These are phyloP conservation scores for Mycena amicta DNA, from an alignment of 768 basidiomycete genomes.

Conservation along the genomic window DNA sequence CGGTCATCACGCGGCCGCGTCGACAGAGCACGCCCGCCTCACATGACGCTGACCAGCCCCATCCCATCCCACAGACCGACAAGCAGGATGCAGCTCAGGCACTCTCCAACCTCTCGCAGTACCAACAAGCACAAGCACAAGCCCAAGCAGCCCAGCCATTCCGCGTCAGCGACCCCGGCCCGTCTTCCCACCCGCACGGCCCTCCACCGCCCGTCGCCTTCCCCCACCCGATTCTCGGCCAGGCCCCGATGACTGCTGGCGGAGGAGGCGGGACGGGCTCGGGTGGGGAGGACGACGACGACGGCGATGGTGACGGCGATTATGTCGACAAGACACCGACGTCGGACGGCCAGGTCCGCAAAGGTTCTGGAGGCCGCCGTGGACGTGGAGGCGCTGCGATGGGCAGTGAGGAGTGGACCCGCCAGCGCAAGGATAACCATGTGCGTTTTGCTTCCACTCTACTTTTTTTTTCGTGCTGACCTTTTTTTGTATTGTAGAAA, in stretches of 20 bases:
- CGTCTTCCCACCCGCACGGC: conserved; percentile 72
- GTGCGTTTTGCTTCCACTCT: conserved; percentile 46
- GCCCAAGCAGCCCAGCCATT: conserved; percentile 39
- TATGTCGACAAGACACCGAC: conserved; percentile 27
- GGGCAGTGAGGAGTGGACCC: conserved; percentile 78
- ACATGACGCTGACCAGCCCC: conserved; percentile 18
- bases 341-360: conserved; percentile 28
- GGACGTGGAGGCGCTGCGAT: conserved; percentile 61
- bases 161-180: conserved; percentile 68
- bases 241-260: conserved; percentile 27
- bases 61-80: conserved; percentile 12
- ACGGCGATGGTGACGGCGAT: conserved; percentile 29
- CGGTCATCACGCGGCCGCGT: conserved; percentile 38
- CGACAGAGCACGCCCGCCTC: conserved; percentile 21
- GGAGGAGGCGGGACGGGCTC: conserved; percentile 11
- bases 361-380: conserved; percentile 41
- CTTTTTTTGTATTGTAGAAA: conserved; percentile 68
- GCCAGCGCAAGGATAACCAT: conserved; percentile 82
- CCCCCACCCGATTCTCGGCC: conserved; percentile 26
- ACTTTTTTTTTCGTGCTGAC: background rate
- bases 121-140: conserved; percentile 35
- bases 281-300: conserved; percentile 30
- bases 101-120: conserved; percentile 32
- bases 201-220: conserved; percentile 57
- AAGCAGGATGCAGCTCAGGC: conserved; percentile 28